Evolutionary conservation across 495 filamentous ascomycete species (phyloP).

Genomic region (Amniculicola lignicola): DNA sequence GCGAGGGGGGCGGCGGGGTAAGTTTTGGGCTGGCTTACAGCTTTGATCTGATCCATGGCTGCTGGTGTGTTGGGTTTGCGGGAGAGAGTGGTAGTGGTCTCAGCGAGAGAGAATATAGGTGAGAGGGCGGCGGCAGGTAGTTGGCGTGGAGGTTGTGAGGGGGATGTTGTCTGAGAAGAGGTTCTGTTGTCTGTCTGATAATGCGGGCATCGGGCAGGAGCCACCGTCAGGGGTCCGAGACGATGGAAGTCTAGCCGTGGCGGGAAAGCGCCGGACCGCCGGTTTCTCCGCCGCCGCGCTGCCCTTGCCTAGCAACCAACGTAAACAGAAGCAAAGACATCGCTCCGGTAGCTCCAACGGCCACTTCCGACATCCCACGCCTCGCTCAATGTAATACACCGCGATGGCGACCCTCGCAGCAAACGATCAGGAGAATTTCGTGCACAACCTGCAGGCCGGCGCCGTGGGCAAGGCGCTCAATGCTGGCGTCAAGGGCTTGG

Average conservation of each 20-base stretch:
- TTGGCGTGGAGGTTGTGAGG: background rate
- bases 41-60: slow-evolving; percentile 72
- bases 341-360: slow-evolving; percentile 6
- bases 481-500: slow-evolving; percentile 57
- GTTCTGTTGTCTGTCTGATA: slow-evolving; percentile 10
- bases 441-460: slow-evolving; percentile 68
- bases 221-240: slow-evolving; percentile 7
- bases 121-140: background rate
- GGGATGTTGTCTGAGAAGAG: slow-evolving; percentile 20
- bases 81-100: background rate
- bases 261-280: background rate
- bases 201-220: slow-evolving; percentile 2
- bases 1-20: slow-evolving; percentile 29
- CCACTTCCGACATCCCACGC: slow-evolving; percentile 6
- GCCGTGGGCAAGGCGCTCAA: slow-evolving; percentile 79
- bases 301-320: slow-evolving; percentile 19
- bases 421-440: slow-evolving; percentile 83
- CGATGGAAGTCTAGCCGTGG: slow-evolving; percentile 19
- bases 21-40: slow-evolving; percentile 54
- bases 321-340: slow-evolving; percentile 20
- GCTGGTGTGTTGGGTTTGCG: slow-evolving; percentile 8
- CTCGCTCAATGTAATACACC: slow-evolving; percentile 31
- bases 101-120: background rate
- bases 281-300: background rate
- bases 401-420: slow-evolving; percentile 67